Evolutionary conservation across 495 filamentous ascomycete genomes (phyloP), one percentile per base, ranked within the genome.

Genomic region (Trichoderma parareesei): DNA sequence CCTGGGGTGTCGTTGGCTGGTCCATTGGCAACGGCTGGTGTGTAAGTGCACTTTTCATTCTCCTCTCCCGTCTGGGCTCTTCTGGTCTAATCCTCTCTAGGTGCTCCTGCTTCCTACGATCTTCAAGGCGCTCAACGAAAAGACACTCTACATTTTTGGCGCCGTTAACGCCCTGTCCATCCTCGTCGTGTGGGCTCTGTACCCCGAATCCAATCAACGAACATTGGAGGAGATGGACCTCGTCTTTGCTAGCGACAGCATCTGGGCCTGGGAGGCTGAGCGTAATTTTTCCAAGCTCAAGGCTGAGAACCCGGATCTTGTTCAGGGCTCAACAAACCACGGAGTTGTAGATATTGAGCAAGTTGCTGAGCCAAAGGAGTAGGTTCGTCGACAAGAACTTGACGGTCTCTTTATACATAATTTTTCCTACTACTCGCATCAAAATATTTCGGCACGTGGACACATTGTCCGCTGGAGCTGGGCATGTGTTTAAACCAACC

Each of bases 1-100:
- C 88, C n/a, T 89, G 86, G 84, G 87, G 88, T 68, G 88, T 90
- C 0, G 81, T 90, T 3, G 87, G 88, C 16, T 90, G 87, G 87
- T 84, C 80, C 64, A 88, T 90, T 44, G 53, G 53, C 53, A 57
- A 57, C 37, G 53, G 53, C 20, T 57, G 53, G 53, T 18, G 14
- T 35, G 53, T 57, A 57, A 57, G 53, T 57, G 35, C 33, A 35
- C 53, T 57, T 33, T 16, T 57, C 27, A 57, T 13, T 7, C 16
- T 49, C 8, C 1, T 49, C 20, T 18, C 1, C 20, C n/a, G 4
- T 49, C 3, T 49, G 13, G 13, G 3, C n/a, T 5, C 9, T 20
- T 49, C 46, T 49, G 6, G 20, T 4, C 16, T 7, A 9, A 20
- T 8, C 27, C 1, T 49, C 85, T 44, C 11, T 87, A 85, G 84